Conservation (phyloP, 2,329 filamentous ascomycete genomes). For the Rugonectria rugulosa region DNA sequence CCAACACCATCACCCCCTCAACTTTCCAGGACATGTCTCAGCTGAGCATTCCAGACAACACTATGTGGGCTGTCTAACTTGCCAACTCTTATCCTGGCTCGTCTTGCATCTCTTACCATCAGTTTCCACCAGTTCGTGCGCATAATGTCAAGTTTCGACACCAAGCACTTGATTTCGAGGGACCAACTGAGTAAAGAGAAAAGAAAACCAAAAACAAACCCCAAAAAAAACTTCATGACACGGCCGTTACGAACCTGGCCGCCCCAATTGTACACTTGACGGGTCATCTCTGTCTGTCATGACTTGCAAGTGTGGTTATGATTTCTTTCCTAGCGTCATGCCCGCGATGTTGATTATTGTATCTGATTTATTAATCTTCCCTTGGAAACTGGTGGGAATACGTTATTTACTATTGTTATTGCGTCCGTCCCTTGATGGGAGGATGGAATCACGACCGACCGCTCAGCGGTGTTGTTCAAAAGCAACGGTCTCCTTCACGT, state of each 20-base stretch:
- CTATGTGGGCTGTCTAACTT: constrained; percentile 29
- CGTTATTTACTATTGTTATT: constrained; percentile 17
- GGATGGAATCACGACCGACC: constrained; percentile 13
- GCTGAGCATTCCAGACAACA: constrained; percentile 32
- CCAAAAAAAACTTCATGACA: constrained; percentile 24
- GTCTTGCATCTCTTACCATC: constrained; percentile 25
- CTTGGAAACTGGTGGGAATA: constrained; percentile 28
- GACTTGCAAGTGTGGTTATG: constrained; percentile 28
- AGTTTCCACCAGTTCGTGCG: constrained; percentile 27
- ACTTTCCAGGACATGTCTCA: constrained; percentile 38
- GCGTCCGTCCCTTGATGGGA: constrained; percentile 3
- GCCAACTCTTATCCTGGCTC: constrained; percentile 12
- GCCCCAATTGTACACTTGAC: not conserved
- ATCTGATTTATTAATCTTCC: constrained; percentile 15
- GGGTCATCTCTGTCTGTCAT: constrained; percentile 30
- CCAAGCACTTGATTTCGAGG: constrained; percentile 20
- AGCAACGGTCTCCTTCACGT: constrained; percentile 34
- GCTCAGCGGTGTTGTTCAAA: constrained; percentile 1
- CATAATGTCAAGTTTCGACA: constrained; percentile 12
- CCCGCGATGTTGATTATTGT: constrained; percentile 5
- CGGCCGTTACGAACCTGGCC: constrained; percentile 5
- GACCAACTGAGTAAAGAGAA: constrained; percentile 29
- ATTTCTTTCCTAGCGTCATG: constrained; percentile 28
- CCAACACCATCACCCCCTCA: constrained; percentile 39
- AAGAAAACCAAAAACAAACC: constrained; percentile 25